Evolutionary conservation across 768 basidiomycete species (phyloP).

Genomic region (Xanthoconium purpureum): DNA sequence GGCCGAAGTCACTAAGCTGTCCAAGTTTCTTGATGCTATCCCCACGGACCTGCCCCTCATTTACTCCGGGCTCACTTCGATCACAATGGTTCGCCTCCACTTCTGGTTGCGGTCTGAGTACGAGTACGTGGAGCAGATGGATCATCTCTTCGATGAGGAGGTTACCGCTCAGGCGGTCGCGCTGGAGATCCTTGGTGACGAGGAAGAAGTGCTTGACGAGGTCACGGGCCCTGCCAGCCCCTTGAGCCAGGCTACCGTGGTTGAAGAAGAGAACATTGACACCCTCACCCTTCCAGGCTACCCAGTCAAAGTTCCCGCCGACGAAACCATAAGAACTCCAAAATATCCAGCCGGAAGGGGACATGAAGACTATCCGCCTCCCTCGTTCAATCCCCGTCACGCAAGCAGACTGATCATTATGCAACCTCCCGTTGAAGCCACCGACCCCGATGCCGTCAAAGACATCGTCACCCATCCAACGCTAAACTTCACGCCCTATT

Average conservation of each 20-base stretch:
- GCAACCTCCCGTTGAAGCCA: constrained; percentile 20
- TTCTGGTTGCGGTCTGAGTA: constrained; percentile 34
- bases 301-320: constrained; percentile 1
- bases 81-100: constrained; percentile 30
- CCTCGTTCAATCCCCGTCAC: constrained; percentile 2
- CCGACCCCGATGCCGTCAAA: constrained; percentile 16
- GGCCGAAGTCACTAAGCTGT: constrained; percentile 29
- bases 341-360: constrained; percentile 4
- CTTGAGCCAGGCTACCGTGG: constrained; percentile 16
- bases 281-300: not conserved
- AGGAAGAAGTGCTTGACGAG: constrained; percentile 15
- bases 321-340: not conserved
- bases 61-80: constrained; percentile 31
- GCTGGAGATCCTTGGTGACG: constrained; percentile 26
- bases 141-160: constrained; percentile 30
- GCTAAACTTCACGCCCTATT: constrained; percentile 8
- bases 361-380: not conserved
- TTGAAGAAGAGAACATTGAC: constrained; percentile 19
- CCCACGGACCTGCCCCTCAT: constrained; percentile 31
- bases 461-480: constrained; percentile 20
- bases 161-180: constrained; percentile 29
- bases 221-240: constrained; percentile 11
- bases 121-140: constrained; percentile 29
- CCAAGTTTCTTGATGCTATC: constrained; percentile 25
- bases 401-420: constrained; percentile 21